A percentile compares a stretch with the other conserved stretches of the same genome.
phyloP scores from a whole-genome alignment of 108 stramenopile genomes.

The Cyclotella kingstonii region DNA sequence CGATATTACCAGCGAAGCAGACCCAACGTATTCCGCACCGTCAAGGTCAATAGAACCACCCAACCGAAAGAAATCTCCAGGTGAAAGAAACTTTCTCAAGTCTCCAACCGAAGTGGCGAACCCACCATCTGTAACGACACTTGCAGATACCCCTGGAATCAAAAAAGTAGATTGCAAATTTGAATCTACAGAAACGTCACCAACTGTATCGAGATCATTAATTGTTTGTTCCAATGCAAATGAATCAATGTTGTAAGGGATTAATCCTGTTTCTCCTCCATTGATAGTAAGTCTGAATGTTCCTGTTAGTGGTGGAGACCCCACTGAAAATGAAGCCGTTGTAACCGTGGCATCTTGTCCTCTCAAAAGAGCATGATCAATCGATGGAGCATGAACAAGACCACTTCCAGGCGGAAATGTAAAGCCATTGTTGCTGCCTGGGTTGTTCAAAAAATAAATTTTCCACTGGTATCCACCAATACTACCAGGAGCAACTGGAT shows the following conservation, averaged over 20 bases:
- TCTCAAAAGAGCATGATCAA: slow-evolving; percentile 35
- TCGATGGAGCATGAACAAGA: slow-evolving; percentile 55
- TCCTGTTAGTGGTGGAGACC: slow-evolving; percentile 44
- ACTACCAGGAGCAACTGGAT: slow-evolving; percentile 52
- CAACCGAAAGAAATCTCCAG: slow-evolving; percentile 66
- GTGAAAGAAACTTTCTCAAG: slow-evolving; percentile 54
- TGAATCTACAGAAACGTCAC: slow-evolving; percentile 49
- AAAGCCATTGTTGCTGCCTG: slow-evolving; percentile 56
- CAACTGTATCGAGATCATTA: slow-evolving; percentile 54
- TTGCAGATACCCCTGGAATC: slow-evolving; percentile 53
- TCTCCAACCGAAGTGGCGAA: slow-evolving; percentile 42
- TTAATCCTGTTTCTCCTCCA: slow-evolving; percentile 43
- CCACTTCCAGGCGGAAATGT: slow-evolving; percentile 85
- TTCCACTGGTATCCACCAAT: slow-evolving; percentile 77
- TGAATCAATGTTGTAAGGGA: slow-evolving; percentile 51
- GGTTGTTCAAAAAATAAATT: slow-evolving; percentile 66
- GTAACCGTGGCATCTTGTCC: slow-evolving; percentile 49
- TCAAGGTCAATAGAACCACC: slow-evolving; percentile 50
- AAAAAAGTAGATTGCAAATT: slow-evolving; percentile 29
- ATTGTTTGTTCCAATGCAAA: slow-evolving; percentile 49
- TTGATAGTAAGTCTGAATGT: slow-evolving; percentile 26
- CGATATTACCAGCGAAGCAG: slow-evolving; percentile 11
- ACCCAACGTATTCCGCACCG: slow-evolving; percentile 46
- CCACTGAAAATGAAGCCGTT: slow-evolving; percentile 37
- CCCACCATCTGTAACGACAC: slow-evolving; percentile 44